Conservation (phyloP, 805 yeast species). For the Yueomyces sinensis region DNA sequence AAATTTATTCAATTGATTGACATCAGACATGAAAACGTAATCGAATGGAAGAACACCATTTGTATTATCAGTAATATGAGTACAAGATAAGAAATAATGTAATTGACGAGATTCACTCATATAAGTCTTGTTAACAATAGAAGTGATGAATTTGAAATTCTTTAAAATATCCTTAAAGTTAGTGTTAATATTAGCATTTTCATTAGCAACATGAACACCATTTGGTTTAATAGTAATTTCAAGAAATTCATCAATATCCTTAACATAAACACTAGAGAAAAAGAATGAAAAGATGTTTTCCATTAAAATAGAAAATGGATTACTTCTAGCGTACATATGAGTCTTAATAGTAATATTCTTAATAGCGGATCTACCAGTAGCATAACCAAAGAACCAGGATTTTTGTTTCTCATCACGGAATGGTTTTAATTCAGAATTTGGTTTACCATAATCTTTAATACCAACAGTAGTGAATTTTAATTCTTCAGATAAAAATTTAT, state of each 20-base stretch:
- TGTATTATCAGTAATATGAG: constrained; percentile 64
- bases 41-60: constrained; percentile 51
- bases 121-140: constrained; percentile 70
- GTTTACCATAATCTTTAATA: constrained; percentile 13
- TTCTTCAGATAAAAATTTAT: constrained; percentile 44
- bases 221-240: constrained; percentile 47
- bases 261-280: constrained; percentile 40
- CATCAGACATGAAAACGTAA: constrained; percentile 83
- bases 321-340: constrained; percentile 67
- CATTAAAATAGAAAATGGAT: constrained; percentile 49
- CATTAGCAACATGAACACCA: constrained; percentile 16
- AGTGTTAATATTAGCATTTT: constrained; percentile 15
- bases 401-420: constrained; percentile 20
- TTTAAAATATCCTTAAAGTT: constrained; percentile 33
- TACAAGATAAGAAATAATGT: constrained; percentile 72
- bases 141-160: constrained; percentile 51
- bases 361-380: constrained; percentile 79
- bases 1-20: constrained; percentile 62
- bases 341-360: constrained; percentile 48
- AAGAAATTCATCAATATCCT: constrained; percentile 40
- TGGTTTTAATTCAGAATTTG: neutral
- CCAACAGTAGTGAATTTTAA: constrained; percentile 51
- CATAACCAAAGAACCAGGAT: constrained; percentile 44
- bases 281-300: constrained; percentile 50
- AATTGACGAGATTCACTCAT: constrained; percentile 68